Conservation (phyloP, 2,329 filamentous ascomycete genomes). For the Trichoderma polysporum region DNA sequence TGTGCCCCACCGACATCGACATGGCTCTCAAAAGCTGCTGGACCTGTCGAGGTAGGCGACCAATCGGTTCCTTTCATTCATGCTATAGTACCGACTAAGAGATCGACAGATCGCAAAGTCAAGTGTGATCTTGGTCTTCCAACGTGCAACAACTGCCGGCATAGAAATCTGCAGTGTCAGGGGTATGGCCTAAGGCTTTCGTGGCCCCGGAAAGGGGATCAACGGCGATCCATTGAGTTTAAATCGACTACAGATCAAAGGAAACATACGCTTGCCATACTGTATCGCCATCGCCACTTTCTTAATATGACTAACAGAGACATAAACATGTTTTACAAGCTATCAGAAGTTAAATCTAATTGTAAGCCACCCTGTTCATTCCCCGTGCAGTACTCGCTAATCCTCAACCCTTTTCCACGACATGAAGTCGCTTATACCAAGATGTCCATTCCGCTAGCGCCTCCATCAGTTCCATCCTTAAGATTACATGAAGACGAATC, state of each 20-base stretch:
- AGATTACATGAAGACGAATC: neutral
- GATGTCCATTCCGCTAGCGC: neutral
- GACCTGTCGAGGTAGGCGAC: neutral
- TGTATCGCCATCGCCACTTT: neutral
- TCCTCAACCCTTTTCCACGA: no score
- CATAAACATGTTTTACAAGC: neutral
- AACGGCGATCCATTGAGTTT: constrained; percentile 2
- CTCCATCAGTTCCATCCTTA: neutral
- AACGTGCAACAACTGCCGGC: neutral
- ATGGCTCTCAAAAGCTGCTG: constrained; percentile 4
- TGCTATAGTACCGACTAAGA: neutral
- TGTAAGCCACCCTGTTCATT: neutral
- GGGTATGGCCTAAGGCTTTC: constrained; percentile 10
- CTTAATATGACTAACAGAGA: neutral
- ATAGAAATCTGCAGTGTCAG: neutral
- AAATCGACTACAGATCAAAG: neutral
- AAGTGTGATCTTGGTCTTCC: constrained; percentile 1
- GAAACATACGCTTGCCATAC: neutral
- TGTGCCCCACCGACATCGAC: neutral
- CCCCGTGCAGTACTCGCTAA: neutral
- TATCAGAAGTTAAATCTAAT: neutral
- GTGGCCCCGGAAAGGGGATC: neutral
- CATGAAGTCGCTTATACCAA: neutral
- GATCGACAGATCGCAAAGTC: constrained; percentile 7
- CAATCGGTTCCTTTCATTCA: neutral